phyloP scores from a whole-genome alignment of 495 filamentous ascomycete genomes.

The Aspergillus homomorphus region DNA sequence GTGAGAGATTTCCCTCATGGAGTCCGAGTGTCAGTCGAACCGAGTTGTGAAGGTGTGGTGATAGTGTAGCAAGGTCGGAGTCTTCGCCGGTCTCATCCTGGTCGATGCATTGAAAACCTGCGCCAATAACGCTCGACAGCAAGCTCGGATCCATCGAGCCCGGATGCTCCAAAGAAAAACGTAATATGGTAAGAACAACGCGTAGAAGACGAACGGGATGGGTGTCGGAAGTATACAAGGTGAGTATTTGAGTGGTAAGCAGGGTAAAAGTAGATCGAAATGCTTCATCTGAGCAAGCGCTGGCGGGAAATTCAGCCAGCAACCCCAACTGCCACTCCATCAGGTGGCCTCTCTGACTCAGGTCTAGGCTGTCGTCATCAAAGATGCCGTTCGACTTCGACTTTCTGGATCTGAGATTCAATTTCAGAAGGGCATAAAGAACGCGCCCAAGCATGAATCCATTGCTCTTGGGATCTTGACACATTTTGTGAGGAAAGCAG shows the following conservation, averaged over 20 bases:
- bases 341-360: conserved; percentile 42
- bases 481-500: conserved; percentile 21
- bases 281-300: conserved; percentile 27
- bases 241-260: conserved; percentile 37
- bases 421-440: conserved; percentile 44
- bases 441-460: conserved; percentile 48
- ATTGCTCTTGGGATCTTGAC: conserved; percentile 35
- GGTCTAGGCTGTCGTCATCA: conserved; percentile 37
- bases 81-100: conserved; percentile 49
- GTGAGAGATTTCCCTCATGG: conserved; percentile 45
- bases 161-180: conserved; percentile 39
- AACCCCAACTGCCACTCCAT: conserved; percentile 56
- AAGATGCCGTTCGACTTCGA: conserved; percentile 32
- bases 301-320: conserved; percentile 31
- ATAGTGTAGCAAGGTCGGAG: conserved; percentile 47
- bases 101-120: conserved; percentile 34
- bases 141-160: conserved; percentile 28
- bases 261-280: conserved; percentile 32
- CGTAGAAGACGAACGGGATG: conserved; percentile 49
- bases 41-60: conserved; percentile 57
- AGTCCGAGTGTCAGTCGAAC: conserved; percentile 53
- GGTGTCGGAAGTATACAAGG: conserved; percentile 33
- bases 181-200: conserved; percentile 40
- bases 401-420: conserved; percentile 35
- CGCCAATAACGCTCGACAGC: conserved; percentile 31